Conservation (phyloP, 129 eudicot species). For the Flaveria brownii region DNA sequence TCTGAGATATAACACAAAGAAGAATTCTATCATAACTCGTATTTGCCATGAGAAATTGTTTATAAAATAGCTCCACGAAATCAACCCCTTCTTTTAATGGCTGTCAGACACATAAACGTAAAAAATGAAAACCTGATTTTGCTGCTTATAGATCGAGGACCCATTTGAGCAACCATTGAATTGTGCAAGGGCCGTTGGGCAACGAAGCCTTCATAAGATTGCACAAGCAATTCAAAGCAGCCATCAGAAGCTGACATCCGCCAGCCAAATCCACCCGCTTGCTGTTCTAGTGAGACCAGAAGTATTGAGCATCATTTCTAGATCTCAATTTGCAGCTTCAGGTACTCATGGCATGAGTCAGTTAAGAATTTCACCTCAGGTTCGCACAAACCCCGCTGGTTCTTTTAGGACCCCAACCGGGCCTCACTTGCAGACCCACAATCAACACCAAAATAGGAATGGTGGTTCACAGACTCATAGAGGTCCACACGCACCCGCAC, state of each 20-base stretch:
- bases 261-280: slow-evolving; percentile 36
- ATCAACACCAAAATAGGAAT: slow-evolving; percentile 22
- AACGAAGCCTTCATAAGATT: slow-evolving; percentile 49
- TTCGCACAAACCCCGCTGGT: slow-evolving; percentile 25
- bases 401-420: slow-evolving; percentile 18
- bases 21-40: too few species aligned
- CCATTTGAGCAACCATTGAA: slow-evolving; percentile 91
- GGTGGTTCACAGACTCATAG: slow-evolving; percentile 30
- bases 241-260: slow-evolving; percentile 38
- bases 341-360: slow-evolving; percentile 21
- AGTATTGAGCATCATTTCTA: slow-evolving; percentile 36
- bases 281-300: slow-evolving; percentile 54
- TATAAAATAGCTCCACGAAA: neutral
- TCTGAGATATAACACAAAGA: neutral
- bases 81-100: neutral
- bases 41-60: too few species aligned
- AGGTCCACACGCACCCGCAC: slow-evolving; percentile 31
- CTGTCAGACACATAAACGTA: neutral
- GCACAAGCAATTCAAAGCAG: slow-evolving; percentile 52
- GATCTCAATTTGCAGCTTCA: slow-evolving; percentile 36
- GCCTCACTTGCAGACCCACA: slow-evolving; percentile 19
- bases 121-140: slow-evolving; percentile 11
- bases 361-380: slow-evolving; percentile 27
- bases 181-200: slow-evolving; percentile 71
- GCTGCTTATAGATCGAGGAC: slow-evolving; percentile 66